Percentiles rank a stretch among this genome's conserved stretches.
Conservation (phyloP, 768 basidiomycete species). For the Pisolithus orientalis region DNA sequence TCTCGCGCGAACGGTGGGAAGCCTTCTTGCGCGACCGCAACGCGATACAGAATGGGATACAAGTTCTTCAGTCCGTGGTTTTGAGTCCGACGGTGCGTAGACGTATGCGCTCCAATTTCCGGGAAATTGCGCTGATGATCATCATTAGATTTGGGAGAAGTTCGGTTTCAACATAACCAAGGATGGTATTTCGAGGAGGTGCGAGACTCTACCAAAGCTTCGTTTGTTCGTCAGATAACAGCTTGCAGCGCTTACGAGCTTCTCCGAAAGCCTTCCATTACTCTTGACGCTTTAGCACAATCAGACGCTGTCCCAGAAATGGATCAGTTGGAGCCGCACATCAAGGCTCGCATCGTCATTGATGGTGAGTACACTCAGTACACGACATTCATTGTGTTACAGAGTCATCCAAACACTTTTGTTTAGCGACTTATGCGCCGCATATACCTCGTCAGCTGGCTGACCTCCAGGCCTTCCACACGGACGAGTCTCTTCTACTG, state of each 20-base stretch:
- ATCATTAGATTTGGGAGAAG: conserved; percentile 34
- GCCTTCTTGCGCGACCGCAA: conserved; percentile 28
- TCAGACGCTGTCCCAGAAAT: conserved; percentile 39
- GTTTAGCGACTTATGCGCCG: conserved; percentile 51
- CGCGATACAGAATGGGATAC: conserved; percentile 29
- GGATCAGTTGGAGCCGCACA: conserved; percentile 38
- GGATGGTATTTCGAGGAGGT: conserved; percentile 46
- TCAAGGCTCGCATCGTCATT: conserved; percentile 57
- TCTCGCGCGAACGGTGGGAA: conserved; percentile 39
- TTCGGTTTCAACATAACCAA: conserved; percentile 34
- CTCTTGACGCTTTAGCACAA: conserved; percentile 36
- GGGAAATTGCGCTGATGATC: neutral
- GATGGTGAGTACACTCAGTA: conserved; percentile 47
- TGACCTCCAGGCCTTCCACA: conserved; percentile 66
- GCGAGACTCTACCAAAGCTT: neutral
- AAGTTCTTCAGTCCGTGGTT: conserved; percentile 27
- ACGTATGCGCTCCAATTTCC: neutral
- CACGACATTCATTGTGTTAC: neutral
- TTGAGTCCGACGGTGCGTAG: conserved; percentile 38
- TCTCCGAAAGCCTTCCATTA: conserved; percentile 53
- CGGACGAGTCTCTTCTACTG: conserved; percentile 68
- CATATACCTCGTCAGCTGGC: conserved; percentile 68
- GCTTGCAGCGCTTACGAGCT: conserved; percentile 65
- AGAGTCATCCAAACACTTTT: neutral
- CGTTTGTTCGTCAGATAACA: neutral